Base-by-base conservation (phyloP, 371 early-diverging fungal species). In the Mucor racemosus region DNA sequence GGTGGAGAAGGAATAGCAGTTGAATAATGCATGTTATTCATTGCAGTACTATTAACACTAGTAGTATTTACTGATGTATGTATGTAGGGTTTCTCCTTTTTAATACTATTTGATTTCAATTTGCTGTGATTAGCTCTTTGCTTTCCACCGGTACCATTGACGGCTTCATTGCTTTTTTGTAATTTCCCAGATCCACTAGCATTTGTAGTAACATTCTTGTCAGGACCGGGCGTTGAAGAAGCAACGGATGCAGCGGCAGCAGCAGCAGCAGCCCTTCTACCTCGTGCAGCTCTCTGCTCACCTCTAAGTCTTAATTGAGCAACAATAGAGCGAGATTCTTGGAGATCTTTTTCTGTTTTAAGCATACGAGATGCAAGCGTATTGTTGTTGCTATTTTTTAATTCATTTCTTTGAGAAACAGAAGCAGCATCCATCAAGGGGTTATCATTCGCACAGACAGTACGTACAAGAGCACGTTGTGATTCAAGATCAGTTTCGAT, bases 281-380 rank as follows among this genome's bases (percentile, higher is more conserved):
- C 72, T 42, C 72, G 67, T 26, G 79, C 74, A 36, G 69, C 74
- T 26, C 72, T 62, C 42, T 78, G 79, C 41, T 78, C 79, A 13
- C 79, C 72, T 53, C 67, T 42, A 5, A 78, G 60, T 14, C 79
- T 64, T 34, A 76, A 55, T 50, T 76, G 69, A 19, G 79, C 79
- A 41, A 78, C 66, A 44, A 76, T 78, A 0, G 79, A 76, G 3
- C 79, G 74, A 39, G 79, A 76, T n/a, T 76, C 74, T 46, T 78
- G 76, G 10, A 76, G 71, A 34, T 78, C 76, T 34, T 76, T 74
- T 60, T 78, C 79, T 5, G 76, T 76, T 19, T 71, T 76, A 14
- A 69, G 58, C 64, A 78, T 74, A 1, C 70, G 64, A 38, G 55
- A 42, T 4, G 63, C 60, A 2, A 74, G 54, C 4, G 69, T 54